These are phyloP conservation scores for Urtica urens DNA, from an alignment of 306 rosid genomes.

Conservation along the genomic window DNA sequence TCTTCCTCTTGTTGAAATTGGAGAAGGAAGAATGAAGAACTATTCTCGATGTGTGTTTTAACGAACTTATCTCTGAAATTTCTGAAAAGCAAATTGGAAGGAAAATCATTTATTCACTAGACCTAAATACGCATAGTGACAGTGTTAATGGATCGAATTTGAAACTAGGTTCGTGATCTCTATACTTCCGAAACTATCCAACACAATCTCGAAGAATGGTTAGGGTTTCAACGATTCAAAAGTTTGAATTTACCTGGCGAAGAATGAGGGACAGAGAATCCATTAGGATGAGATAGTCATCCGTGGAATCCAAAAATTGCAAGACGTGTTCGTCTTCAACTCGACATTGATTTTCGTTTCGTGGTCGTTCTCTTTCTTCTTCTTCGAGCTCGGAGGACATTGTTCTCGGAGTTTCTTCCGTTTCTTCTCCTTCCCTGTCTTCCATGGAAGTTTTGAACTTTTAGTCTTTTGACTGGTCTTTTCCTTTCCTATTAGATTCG, in stretches of 20 bases:
- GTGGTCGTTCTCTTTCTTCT: constrained; percentile 16
- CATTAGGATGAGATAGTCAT: constrained; percentile 38
- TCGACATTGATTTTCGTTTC: background rate
- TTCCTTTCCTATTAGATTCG: too few species aligned
- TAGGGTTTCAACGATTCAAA: background rate
- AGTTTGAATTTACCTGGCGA: constrained; percentile 40
- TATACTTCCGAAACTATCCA: too few species aligned
- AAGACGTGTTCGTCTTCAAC: constrained; percentile 31
- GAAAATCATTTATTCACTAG: too few species aligned
- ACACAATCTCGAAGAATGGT: background rate
- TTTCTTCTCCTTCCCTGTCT: background rate
- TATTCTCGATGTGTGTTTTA: too few species aligned
- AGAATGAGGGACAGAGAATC: constrained; percentile 56
- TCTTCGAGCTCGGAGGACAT: constrained; percentile 2
- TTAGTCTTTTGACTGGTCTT: background rate
- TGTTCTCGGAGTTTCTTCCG: background rate
- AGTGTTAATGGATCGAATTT: too few species aligned
- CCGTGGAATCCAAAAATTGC: constrained; percentile 59
- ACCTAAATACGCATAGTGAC: too few species aligned
- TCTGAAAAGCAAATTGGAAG: too few species aligned
- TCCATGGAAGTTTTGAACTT: constrained; percentile 16
- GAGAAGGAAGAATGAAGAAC: too few species aligned
- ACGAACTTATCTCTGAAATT: too few species aligned
- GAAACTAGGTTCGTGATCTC: too few species aligned
- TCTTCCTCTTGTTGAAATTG: too few species aligned